Conservation (phyloP, 2,329 filamentous ascomycete species). For the Allantophomopsis cytisporea region DNA sequence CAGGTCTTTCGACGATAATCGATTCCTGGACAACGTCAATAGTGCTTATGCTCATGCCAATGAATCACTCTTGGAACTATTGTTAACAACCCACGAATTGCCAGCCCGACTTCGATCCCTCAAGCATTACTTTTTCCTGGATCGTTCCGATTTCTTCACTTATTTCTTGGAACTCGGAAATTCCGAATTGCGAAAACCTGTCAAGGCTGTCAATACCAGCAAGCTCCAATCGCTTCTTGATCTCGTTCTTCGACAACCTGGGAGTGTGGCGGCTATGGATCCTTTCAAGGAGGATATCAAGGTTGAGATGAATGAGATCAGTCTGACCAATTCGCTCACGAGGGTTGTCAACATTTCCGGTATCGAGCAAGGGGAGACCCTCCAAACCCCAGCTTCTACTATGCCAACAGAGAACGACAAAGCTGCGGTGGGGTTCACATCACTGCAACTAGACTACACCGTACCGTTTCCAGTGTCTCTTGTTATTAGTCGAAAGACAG, state of each 20-base stretch:
- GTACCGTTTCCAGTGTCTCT: constrained; percentile 93
- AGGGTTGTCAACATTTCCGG: constrained; percentile 94
- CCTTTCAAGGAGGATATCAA: constrained; percentile 98
- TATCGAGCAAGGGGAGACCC: constrained; percentile 76
- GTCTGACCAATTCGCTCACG: constrained; percentile 86
- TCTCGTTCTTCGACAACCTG: constrained; percentile 87
- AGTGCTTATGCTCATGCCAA: constrained; percentile 92
- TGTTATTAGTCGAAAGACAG: constrained; percentile 88
- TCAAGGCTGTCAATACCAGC: constrained; percentile 76
- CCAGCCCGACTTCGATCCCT: constrained; percentile 77
- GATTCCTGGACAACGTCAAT: constrained; percentile 93
- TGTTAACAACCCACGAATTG: constrained; percentile 85
- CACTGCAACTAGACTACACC: constrained; percentile 83
- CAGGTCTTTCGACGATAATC: constrained; percentile 77
- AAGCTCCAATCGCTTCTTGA: constrained; percentile 96
- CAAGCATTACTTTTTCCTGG: constrained; percentile 98
- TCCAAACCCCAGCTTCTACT: constrained; percentile 58
- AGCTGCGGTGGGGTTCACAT: constrained; percentile 81
- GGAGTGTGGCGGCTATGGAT: constrained; percentile 84
- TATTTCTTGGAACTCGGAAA: constrained; percentile 90
- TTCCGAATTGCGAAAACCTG: constrained; percentile 81
- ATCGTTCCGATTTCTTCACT: constrained; percentile 94
- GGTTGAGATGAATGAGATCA: constrained; percentile 91
- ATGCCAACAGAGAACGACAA: constrained; percentile 64
- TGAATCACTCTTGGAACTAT: constrained; percentile 76